Evolutionary conservation across 306 rosid genomes (phyloP).

Genomic region (Fagus crenata): DNA sequence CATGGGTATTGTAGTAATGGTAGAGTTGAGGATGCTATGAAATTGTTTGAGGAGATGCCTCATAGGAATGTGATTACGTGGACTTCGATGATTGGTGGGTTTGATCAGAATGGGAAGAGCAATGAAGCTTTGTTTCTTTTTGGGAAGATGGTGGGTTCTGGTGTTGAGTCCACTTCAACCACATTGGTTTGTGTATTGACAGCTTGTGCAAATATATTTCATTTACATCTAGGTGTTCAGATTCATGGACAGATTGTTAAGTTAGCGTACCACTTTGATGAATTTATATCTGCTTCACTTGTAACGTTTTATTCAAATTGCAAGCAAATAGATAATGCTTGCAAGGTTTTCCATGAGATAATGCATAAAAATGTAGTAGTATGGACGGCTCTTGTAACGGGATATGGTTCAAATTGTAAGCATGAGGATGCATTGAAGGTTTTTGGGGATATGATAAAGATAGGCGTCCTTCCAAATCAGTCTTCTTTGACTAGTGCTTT

Average conservation of each 20-base stretch:
- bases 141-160: conserved; percentile 49
- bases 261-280: conserved; percentile 55
- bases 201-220: conserved; percentile 53
- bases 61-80: conserved; percentile 62
- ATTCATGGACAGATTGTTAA: conserved; percentile 57
- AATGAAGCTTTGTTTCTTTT: conserved; percentile 59
- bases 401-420: conserved; percentile 56
- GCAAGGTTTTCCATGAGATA: conserved; percentile 43
- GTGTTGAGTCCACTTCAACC: conserved; percentile 43
- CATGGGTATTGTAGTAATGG: conserved; percentile 69
- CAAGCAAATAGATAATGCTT: conserved; percentile 48
- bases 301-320: conserved; percentile 70
- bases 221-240: conserved; percentile 51
- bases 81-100: conserved; percentile 75
- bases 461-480: conserved; percentile 58
- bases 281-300: conserved; percentile 64
- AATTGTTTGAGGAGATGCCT: conserved; percentile 61
- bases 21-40: conserved; percentile 58
- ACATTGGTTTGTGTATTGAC: conserved; percentile 65
- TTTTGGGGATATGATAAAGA: conserved; percentile 57
- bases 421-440: conserved; percentile 54
- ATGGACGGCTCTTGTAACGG: conserved; percentile 85
- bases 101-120: conserved; percentile 65
- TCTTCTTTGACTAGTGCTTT: conserved; percentile 83
- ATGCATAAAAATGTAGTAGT: conserved; percentile 62